phyloP scores from a whole-genome alignment of 768 basidiomycete genomes.

The Paxillus ammoniavirescens region DNA sequence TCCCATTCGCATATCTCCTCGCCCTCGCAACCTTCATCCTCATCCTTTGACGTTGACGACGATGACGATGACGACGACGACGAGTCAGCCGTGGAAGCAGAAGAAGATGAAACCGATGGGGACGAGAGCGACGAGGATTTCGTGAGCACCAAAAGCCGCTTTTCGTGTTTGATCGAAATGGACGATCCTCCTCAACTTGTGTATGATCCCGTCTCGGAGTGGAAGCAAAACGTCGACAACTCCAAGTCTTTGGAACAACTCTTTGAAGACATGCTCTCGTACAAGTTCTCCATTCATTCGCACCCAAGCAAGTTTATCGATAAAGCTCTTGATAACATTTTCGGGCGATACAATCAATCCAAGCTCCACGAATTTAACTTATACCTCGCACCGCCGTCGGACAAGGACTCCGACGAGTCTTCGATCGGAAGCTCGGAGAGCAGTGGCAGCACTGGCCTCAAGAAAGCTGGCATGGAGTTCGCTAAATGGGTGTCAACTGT shows the following conservation, averaged over 20 bases:
- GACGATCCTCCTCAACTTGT: conserved; percentile 18
- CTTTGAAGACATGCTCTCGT: conserved; percentile 58
- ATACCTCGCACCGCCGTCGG: conserved; percentile 50
- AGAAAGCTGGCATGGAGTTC: conserved; percentile 32
- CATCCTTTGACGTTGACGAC: conserved; percentile 23
- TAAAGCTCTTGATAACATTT: conserved; percentile 44
- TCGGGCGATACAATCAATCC: conserved; percentile 46
- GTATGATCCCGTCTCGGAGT: conserved; percentile 33
- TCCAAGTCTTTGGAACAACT: conserved; percentile 52
- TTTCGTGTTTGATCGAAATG: conserved; percentile 22
- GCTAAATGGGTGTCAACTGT: conserved; percentile 36
- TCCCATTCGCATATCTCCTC: conserved; percentile 1
- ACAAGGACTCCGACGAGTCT: conserved; percentile 17
- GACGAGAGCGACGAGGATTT: conserved; percentile 34
- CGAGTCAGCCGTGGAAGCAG: conserved; percentile 16
- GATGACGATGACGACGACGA: conserved; percentile 16
- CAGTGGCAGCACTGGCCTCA: conserved; percentile 20
- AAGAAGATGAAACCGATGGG: conserved; percentile 14
- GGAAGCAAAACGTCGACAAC: conserved; percentile 38
- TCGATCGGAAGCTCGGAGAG: conserved; percentile 26
- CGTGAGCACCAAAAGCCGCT: conserved; percentile 29
- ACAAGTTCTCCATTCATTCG: conserved; percentile 50
- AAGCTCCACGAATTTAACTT: conserved; percentile 51
- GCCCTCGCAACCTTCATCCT: conserved; percentile 4
- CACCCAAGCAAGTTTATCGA: conserved; percentile 51